A percentile compares a stretch with the other conserved stretches of the same genome.
phyloP scores from a whole-genome alignment of 2,329 filamentous ascomycete species.

The Cercospora sp. region DNA sequence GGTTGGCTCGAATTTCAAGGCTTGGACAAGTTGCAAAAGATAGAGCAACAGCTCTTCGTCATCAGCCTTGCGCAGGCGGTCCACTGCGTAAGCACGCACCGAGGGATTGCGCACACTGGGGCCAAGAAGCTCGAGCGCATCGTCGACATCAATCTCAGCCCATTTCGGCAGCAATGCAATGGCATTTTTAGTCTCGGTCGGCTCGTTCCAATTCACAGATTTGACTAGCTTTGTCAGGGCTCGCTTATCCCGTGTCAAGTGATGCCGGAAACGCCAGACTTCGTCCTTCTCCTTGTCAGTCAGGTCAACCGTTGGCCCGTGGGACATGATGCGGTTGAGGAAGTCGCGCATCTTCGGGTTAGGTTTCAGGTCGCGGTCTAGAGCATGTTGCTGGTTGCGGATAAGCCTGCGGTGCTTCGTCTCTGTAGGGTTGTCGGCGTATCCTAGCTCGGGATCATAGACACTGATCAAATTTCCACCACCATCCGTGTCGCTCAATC shows the following conservation, averaged over 20 bases:
- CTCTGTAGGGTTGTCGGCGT: conserved; percentile 88
- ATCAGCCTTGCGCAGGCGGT: conserved; percentile 84
- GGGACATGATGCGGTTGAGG: conserved; percentile 83
- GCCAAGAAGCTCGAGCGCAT: conserved; percentile 89
- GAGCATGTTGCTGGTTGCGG: conserved; percentile 83
- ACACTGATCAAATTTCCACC: conserved; percentile 73
- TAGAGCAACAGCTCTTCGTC: conserved; percentile 91
- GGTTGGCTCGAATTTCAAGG: conserved; percentile 84
- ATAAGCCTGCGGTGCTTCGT: conserved; percentile 91
- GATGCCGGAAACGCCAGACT: conserved; percentile 96
- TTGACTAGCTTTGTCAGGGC: conserved; percentile 96
- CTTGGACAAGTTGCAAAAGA: conserved; percentile 89
- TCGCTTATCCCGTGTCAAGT: conserved; percentile 82
- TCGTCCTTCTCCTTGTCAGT: conserved; percentile 91
- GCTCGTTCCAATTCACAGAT: conserved; percentile 90
- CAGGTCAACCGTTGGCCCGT: conserved; percentile 86
- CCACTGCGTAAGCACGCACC: conserved; percentile 90
- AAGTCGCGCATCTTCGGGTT: conserved; percentile 96
- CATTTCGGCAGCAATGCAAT: conserved; percentile 87
- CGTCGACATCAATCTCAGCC: conserved; percentile 96
- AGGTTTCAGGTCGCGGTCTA: conserved; percentile 93
- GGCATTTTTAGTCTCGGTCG: conserved; percentile 80
- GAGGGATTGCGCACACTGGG: conserved; percentile 86
- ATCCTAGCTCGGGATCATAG: conserved; percentile 90
- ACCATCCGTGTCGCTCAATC: conserved; percentile 51